phyloP scores from a whole-genome alignment of 1,139 yeast genomes.

The Hansenula sp. region DNA sequence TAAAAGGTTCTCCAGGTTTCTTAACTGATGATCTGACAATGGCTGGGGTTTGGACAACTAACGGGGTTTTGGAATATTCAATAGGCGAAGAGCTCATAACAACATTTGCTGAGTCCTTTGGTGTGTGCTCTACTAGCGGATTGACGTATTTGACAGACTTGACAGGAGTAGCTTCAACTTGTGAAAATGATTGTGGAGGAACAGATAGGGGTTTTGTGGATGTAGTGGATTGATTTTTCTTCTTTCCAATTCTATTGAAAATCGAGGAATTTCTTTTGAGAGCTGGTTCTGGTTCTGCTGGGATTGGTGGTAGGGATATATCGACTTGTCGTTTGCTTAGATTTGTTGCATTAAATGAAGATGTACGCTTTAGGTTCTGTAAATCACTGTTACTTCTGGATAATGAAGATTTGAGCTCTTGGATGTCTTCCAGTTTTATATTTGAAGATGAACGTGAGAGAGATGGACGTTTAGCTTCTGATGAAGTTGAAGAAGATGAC shows the following conservation, averaged over 20 bases:
- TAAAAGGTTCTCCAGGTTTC: slow-evolving; percentile 17
- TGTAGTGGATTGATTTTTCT: slow-evolving; percentile 3
- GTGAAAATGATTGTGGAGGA: slow-evolving; percentile 20
- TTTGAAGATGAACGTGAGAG: slow-evolving; percentile 14
- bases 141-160: slow-evolving; percentile 15
- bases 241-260: slow-evolving; percentile 22
- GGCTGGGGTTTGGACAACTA: slow-evolving; percentile 15
- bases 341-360: slow-evolving; percentile 34
- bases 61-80: slow-evolving; percentile 8
- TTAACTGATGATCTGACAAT: slow-evolving; percentile 12
- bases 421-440: slow-evolving; percentile 13
- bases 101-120: slow-evolving; percentile 5
- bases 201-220: background rate
- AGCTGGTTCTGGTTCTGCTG: slow-evolving; percentile 6
- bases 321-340: slow-evolving; percentile 47
- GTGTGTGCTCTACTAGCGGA: slow-evolving; percentile 12
- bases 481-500: slow-evolving; percentile 3
- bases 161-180: slow-evolving; percentile 30
- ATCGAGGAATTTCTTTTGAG: slow-evolving; percentile 10
- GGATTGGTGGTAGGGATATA: slow-evolving; percentile 25
- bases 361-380: slow-evolving; percentile 17
- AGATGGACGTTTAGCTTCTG: slow-evolving; percentile 16
- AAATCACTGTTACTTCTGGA: slow-evolving; percentile 34
- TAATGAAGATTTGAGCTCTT: slow-evolving; percentile 18
- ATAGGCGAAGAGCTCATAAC: slow-evolving; percentile 11